Conservation (phyloP, 2,329 filamentous ascomycete genomes). For the Amauroascus niger region DNA sequence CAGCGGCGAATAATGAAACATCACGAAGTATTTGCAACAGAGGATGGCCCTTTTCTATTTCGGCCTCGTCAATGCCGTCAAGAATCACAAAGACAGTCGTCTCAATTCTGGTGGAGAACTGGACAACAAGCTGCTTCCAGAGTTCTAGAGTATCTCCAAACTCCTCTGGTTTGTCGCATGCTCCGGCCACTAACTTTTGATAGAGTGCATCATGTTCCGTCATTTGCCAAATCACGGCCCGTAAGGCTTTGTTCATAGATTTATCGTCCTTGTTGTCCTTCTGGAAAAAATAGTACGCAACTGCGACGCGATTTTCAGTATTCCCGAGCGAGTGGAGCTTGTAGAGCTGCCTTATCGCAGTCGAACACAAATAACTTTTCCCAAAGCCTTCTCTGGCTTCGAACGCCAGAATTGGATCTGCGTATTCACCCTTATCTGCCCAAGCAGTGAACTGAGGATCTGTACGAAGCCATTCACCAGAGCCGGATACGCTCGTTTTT, state of each 20-base stretch:
- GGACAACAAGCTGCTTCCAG: slow-evolving; percentile 16
- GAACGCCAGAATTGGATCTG: slow-evolving; percentile 13
- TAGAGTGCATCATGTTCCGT: slow-evolving; percentile 15
- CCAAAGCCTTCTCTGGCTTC: slow-evolving; percentile 16
- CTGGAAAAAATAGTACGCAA: slow-evolving; percentile 17
- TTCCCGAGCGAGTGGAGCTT: slow-evolving; percentile 13
- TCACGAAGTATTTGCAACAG: slow-evolving; percentile 19
- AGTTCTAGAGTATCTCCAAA: slow-evolving; percentile 16
- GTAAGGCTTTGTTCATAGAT: slow-evolving; percentile 16
- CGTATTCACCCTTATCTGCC: slow-evolving; percentile 4
- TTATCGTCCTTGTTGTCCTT: slow-evolving; percentile 16
- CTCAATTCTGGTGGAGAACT: slow-evolving; percentile 18
- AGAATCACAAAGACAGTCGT: slow-evolving; percentile 36
- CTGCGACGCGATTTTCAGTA: slow-evolving; percentile 10
- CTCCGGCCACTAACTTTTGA: slow-evolving; percentile 15
- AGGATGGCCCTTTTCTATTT: slow-evolving; percentile 19
- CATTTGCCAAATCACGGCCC: slow-evolving; percentile 15
- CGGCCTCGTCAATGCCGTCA: slow-evolving; percentile 42
- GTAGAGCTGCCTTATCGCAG: slow-evolving; percentile 13
- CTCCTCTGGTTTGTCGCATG: slow-evolving; percentile 16
- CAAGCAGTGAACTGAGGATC: slow-evolving; percentile 16
- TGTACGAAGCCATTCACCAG: slow-evolving; percentile 14
- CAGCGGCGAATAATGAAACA: slow-evolving; percentile 10
- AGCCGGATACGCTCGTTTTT: slow-evolving; percentile 11
- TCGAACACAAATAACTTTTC: slow-evolving; percentile 16